Conservation (phyloP, 345 rosid species). For the Pistacia integerrima region DNA sequence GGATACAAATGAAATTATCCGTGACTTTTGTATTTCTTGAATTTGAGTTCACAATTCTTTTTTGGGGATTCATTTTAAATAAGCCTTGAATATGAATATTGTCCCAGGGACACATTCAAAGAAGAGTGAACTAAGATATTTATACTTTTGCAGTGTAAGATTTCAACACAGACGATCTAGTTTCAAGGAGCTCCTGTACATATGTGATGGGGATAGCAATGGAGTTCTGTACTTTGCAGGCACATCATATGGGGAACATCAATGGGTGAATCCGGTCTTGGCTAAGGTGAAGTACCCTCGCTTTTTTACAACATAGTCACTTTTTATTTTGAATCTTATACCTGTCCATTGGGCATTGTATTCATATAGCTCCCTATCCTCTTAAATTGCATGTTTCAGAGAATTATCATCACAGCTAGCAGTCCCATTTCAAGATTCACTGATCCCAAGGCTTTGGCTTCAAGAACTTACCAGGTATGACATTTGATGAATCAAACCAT, state of each 20-base stretch:
- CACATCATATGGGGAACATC: constrained; percentile 90
- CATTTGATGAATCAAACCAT: constrained; percentile 1
- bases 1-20: not conserved
- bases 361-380: constrained; percentile 4
- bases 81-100: not conserved
- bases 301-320: not conserved
- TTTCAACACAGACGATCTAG: constrained; percentile 86
- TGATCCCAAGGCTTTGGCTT: constrained; percentile 83
- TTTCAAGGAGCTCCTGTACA: constrained; percentile 93
- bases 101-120: not conserved
- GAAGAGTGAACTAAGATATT: not conserved
- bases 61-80: not conserved
- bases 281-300: constrained; percentile 55
- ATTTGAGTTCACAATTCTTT: not conserved
- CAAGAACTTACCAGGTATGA: constrained; percentile 79
- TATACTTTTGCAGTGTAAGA: constrained; percentile 43
- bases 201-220: constrained; percentile 97
- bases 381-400: constrained; percentile 46
- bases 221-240: constrained; percentile 89
- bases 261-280: constrained; percentile 95
- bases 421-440: constrained; percentile 86
- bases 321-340: not conserved
- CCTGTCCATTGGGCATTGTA: not conserved
- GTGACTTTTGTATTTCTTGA: not conserved
- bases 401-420: constrained; percentile 68